phyloP scores from a whole-genome alignment of 768 basidiomycete genomes.

The Tephrocybe sp. region DNA sequence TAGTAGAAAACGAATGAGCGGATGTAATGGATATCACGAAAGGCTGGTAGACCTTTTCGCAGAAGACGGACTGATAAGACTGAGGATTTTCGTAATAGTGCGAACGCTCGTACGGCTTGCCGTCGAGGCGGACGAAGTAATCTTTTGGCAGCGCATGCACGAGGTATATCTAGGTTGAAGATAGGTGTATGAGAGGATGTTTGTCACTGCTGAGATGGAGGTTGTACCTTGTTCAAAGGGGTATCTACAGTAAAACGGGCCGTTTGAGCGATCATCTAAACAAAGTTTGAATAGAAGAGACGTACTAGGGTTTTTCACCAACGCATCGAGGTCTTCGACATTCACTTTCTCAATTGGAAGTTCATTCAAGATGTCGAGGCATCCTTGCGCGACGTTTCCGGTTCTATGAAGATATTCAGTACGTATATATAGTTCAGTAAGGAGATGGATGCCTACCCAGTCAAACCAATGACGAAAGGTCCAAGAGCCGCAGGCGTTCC shows the following conservation, averaged over 20 bases:
- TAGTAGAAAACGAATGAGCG: slow-evolving; percentile 22
- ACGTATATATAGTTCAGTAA: background rate
- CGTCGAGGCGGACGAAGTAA: slow-evolving; percentile 64
- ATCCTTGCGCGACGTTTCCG: slow-evolving; percentile 83
- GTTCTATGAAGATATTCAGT: slow-evolving; percentile 37
- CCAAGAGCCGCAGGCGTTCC: slow-evolving; percentile 65
- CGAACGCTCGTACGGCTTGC: slow-evolving; percentile 52
- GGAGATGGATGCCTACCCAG: slow-evolving; percentile 52
- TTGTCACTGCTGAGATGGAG: background rate
- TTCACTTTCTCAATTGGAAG: slow-evolving; percentile 61
- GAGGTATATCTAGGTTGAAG: slow-evolving; percentile 63
- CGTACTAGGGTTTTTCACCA: slow-evolving; percentile 40
- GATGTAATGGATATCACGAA: background rate
- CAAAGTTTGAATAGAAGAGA: slow-evolving; percentile 4
- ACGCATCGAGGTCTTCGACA: slow-evolving; percentile 51
- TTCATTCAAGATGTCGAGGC: slow-evolving; percentile 66
- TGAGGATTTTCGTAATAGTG: slow-evolving; percentile 76
- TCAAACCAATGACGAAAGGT: slow-evolving; percentile 79
- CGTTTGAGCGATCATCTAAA: background rate
- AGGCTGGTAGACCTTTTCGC: slow-evolving; percentile 47
- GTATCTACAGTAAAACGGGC: slow-evolving; percentile 36
- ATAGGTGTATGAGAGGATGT: background rate
- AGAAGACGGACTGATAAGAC: slow-evolving; percentile 65
- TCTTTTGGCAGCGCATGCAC: slow-evolving; percentile 68
- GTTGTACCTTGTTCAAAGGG: slow-evolving; percentile 53